Evolutionary conservation across 2,329 filamentous ascomycete species (phyloP).

Genomic region (Colletotrichum higginsianum): DNA sequence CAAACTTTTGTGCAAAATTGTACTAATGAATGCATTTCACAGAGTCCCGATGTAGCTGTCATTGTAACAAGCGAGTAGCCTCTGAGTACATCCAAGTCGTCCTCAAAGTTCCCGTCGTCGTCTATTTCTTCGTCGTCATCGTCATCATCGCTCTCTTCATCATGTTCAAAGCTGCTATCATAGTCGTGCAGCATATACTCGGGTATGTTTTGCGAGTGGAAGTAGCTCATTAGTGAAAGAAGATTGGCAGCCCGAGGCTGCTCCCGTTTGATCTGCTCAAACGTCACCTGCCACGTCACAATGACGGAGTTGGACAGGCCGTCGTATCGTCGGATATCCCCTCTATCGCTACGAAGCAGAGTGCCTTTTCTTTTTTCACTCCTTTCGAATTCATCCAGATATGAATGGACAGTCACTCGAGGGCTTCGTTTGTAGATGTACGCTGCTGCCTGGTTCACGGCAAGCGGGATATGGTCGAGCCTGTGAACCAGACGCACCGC

Average conservation of each 20-base stretch:
- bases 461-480: conserved; percentile 54
- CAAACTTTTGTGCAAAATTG: conserved; percentile 46
- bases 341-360: conserved; percentile 44
- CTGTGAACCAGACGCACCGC: conserved; percentile 23
- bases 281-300: conserved; percentile 49
- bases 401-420: conserved; percentile 45
- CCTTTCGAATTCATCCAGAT: conserved; percentile 49
- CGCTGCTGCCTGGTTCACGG: conserved; percentile 52
- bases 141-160: conserved; percentile 43
- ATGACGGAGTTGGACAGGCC: conserved; percentile 48
- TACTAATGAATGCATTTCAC: conserved; percentile 61
- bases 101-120: conserved; percentile 41
- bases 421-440: conserved; percentile 54
- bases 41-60: conserved; percentile 45
- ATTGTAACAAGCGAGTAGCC: conserved; percentile 55
- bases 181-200: conserved; percentile 18
- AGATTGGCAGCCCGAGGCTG: conserved; percentile 56
- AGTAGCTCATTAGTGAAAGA: conserved; percentile 63
- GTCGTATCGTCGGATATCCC: conserved; percentile 20
- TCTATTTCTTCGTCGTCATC: conserved; percentile 49
- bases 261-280: conserved; percentile 52
- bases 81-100: conserved; percentile 51
- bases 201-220: conserved; percentile 58
- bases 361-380: conserved; percentile 44
- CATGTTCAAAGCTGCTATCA: too few relatives aligned